Evolutionary conservation across 1,139 yeast genomes (phyloP).

Genomic region (Suhomyces chickasaworum): DNA sequence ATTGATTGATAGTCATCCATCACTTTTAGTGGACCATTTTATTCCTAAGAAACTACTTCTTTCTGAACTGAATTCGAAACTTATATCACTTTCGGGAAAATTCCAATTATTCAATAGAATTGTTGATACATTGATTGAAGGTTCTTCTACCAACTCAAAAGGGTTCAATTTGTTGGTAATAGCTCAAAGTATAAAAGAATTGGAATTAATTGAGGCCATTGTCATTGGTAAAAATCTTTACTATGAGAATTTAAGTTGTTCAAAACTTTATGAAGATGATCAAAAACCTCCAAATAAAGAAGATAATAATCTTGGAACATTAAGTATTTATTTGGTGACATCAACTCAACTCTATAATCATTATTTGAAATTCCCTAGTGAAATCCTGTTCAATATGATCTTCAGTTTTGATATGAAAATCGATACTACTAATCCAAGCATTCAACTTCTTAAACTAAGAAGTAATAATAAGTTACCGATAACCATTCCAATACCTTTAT

Average conservation of each 20-base stretch:
- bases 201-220: constrained; percentile 70
- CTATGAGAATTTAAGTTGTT: constrained; percentile 63
- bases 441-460: constrained; percentile 35
- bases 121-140: constrained; percentile 35
- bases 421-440: constrained; percentile 44
- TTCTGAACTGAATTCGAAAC: constrained; percentile 61
- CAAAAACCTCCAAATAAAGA: constrained; percentile 15
- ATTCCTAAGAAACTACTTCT: constrained; percentile 67
- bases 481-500: constrained; percentile 41
- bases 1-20: constrained; percentile 62
- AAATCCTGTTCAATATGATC: constrained; percentile 42
- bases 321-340: constrained; percentile 38
- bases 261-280: constrained; percentile 54
- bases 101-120: constrained; percentile 56
- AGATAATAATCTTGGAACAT: constrained; percentile 11
- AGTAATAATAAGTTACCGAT: constrained; percentile 31
- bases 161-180: constrained; percentile 49
- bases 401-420: constrained; percentile 61
- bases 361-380: constrained; percentile 28
- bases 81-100: constrained; percentile 59
- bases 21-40: constrained; percentile 70
- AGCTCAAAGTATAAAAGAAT: constrained; percentile 63
- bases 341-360: constrained; percentile 44
- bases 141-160: constrained; percentile 4
- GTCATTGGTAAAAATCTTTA: constrained; percentile 60